A percentile compares a stretch with the other conserved stretches of the same genome.
Conservation (phyloP, 331 rosid species). For the Arachis monticola region DNA sequence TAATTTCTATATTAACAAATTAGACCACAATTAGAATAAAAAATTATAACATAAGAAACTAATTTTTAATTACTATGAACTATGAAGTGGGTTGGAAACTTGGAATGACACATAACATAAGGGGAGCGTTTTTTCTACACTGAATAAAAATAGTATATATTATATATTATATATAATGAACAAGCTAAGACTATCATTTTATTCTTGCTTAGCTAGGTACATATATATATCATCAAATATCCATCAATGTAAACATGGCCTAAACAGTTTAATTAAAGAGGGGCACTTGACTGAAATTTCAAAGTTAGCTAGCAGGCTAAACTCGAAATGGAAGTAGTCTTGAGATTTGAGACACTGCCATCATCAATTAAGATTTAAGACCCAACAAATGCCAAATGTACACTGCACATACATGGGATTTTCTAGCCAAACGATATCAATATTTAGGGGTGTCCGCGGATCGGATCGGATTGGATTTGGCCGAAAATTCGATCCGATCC, state of each 20-base stretch:
- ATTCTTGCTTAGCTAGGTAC: too few species aligned
- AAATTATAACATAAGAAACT: too few species aligned
- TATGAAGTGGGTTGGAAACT: too few species aligned
- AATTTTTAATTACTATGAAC: too few species aligned
- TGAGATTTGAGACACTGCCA: not conserved
- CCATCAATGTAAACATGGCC: not conserved
- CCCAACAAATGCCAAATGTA: not conserved
- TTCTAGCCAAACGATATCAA: not conserved
- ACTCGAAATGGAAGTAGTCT: not conserved
- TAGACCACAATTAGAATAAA: too few species aligned
- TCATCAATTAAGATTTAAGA: not conserved
- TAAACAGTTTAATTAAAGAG: not conserved
- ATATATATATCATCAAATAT: not conserved
- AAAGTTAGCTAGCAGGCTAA: not conserved
- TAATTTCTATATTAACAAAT: too few species aligned
- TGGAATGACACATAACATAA: too few species aligned
- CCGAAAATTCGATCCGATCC: too few species aligned
- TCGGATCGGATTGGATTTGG: too few species aligned
- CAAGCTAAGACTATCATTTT: too few species aligned
- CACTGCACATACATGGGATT: not conserved
- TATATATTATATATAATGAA: not conserved
- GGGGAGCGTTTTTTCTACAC: too few species aligned
- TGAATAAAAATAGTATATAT: too few species aligned
- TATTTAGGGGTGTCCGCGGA: not conserved
- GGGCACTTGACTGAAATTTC: not conserved